Conservation (phyloP, 2,329 filamentous ascomycete genomes). For the Fusarium scirpi region DNA sequence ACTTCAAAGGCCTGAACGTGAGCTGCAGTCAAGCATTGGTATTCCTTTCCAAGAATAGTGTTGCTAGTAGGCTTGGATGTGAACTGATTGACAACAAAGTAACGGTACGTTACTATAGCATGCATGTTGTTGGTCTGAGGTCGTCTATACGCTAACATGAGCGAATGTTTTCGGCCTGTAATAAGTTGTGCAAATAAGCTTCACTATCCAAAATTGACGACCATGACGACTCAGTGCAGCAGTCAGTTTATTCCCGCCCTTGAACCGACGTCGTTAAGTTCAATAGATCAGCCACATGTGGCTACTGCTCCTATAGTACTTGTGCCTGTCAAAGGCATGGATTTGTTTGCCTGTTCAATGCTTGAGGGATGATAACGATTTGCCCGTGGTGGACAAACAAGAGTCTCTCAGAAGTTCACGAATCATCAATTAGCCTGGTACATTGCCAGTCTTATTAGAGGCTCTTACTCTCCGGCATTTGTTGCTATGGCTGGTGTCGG, state of each 20-base stretch:
- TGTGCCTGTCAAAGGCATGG: not conserved
- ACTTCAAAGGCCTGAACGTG: slow-evolving; percentile 6
- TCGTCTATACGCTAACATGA: slow-evolving; percentile 10
- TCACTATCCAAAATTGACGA: not conserved
- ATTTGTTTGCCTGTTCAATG: not conserved
- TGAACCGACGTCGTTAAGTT: slow-evolving; percentile 5
- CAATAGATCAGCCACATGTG: slow-evolving; percentile 7
- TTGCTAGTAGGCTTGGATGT: not conserved
- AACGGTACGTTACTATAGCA: not conserved
- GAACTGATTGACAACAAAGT: not conserved
- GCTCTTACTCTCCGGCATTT: slow-evolving; percentile 10
- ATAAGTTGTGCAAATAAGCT: not conserved
- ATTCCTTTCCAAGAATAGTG: not conserved
- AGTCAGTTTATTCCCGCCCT: slow-evolving; percentile 19
- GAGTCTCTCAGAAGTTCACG: not conserved
- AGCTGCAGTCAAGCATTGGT: not conserved
- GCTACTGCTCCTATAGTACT: slow-evolving; percentile 2
- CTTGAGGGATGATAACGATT: not conserved
- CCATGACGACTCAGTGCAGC: slow-evolving; percentile 3
- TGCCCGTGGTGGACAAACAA: not conserved
- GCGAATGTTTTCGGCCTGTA: slow-evolving; percentile 1
- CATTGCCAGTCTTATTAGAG: slow-evolving; percentile 1
- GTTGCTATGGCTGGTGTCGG: slow-evolving; percentile 16
- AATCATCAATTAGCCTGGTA: not conserved
- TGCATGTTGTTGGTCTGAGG: slow-evolving; percentile 10